phyloP scores from a whole-genome alignment of 768 basidiomycete genomes.

The Clathrus columnatus region DNA sequence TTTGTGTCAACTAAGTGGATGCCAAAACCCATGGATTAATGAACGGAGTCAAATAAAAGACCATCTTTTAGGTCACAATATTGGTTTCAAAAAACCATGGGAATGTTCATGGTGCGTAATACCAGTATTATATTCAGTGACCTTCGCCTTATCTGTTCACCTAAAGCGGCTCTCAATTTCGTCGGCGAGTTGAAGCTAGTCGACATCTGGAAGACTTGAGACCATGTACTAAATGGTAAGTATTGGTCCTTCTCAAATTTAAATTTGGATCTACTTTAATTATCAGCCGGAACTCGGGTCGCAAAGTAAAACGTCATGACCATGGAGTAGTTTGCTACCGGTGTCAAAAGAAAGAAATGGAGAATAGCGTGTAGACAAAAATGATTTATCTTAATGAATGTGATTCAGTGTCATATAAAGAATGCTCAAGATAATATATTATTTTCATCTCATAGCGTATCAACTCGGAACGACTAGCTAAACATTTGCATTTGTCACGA shows the following conservation, averaged over 20 bases:
- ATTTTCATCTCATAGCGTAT: too few species aligned
- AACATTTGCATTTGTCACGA: too few species aligned
- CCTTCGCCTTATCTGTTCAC: background rate
- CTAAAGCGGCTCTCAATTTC: slow-evolving; percentile 3
- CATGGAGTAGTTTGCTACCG: background rate
- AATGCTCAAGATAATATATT: too few species aligned
- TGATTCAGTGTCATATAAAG: too few species aligned
- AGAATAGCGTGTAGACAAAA: too few species aligned
- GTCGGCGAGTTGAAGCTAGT: slow-evolving; percentile 3
- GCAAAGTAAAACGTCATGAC: slow-evolving; percentile 1
- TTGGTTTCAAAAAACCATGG: background rate
- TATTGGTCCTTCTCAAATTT: background rate
- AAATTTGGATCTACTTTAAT: background rate
- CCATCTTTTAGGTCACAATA: background rate
- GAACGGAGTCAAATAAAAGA: background rate
- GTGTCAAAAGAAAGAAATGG: too few species aligned
- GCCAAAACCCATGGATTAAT: background rate
- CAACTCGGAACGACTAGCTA: too few species aligned
- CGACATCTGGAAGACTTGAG: slow-evolving; percentile 7
- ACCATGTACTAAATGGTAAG: slow-evolving; percentile 3
- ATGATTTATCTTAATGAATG: too few species aligned
- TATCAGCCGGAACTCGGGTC: background rate
- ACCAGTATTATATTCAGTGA: background rate
- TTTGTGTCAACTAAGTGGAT: background rate
- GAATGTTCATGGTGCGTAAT: background rate